Evolutionary conservation across 495 filamentous ascomycete species (phyloP).

Genomic region (Thozetella sp.): DNA sequence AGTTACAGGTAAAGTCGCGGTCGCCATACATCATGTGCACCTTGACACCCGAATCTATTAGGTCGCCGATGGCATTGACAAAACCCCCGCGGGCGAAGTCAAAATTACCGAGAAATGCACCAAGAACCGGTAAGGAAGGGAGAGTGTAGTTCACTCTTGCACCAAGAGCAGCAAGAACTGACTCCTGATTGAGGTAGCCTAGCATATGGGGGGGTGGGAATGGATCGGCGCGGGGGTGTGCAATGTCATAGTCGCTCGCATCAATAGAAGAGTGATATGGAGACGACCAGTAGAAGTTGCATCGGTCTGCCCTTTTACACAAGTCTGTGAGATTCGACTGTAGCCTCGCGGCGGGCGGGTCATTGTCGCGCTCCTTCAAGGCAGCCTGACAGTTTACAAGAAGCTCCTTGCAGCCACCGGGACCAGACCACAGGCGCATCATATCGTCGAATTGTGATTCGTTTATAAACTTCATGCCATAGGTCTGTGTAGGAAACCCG

Average conservation of each 20-base stretch:
- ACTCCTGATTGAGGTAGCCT: slow-evolving; percentile 60
- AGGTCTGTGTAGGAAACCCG: too few relatives aligned
- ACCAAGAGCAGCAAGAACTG: slow-evolving; percentile 62
- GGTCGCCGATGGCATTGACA: slow-evolving; percentile 46
- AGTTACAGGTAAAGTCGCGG: slow-evolving; percentile 65
- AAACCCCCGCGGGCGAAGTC: slow-evolving; percentile 46
- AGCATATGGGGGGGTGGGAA: slow-evolving; percentile 63
- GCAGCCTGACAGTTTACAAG: too few relatives aligned
- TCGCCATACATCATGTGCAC: slow-evolving; percentile 68
- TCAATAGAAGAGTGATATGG: too few relatives aligned
- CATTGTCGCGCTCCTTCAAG: too few relatives aligned
- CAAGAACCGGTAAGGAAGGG: slow-evolving; percentile 45
- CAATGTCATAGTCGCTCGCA: slow-evolving; percentile 76
- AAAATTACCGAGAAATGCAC: slow-evolving; percentile 51
- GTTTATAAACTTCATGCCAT: too few relatives aligned
- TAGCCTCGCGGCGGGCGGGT: too few relatives aligned
- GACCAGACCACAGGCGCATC: too few relatives aligned
- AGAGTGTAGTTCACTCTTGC: slow-evolving; percentile 68
- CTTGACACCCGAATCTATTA: slow-evolving; percentile 57
- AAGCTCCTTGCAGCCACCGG: too few relatives aligned
- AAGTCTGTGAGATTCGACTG: too few relatives aligned
- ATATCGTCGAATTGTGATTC: too few relatives aligned
- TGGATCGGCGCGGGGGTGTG: slow-evolving; percentile 47
- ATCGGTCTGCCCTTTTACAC: too few relatives aligned
- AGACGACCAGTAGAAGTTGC: too few relatives aligned